Conservation (phyloP, 2,329 filamentous ascomycete species). For the Monosporascus sp. region DNA sequence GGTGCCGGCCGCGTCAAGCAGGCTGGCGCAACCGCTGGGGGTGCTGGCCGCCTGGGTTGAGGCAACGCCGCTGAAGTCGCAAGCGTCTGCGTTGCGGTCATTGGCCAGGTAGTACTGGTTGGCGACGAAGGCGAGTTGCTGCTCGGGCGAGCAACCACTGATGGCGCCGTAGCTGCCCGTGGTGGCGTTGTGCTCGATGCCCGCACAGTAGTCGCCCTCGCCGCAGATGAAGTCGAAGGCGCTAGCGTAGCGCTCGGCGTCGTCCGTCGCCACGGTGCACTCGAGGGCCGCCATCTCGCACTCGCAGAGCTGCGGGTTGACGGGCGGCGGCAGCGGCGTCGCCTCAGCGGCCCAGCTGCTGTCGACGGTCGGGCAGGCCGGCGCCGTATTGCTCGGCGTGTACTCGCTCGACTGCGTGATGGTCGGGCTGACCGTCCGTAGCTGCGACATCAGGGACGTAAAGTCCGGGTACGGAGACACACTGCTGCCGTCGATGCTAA, state of each 20-base stretch:
- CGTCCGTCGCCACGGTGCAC: constrained; percentile 59
- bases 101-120: constrained; percentile 62
- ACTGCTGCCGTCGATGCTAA: constrained; percentile 51
- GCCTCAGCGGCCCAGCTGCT: constrained; percentile 63
- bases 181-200: constrained; percentile 62
- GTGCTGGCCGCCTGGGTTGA: constrained; percentile 42
- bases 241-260: constrained; percentile 53
- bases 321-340: constrained; percentile 70
- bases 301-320: constrained; percentile 71
- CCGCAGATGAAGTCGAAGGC: constrained; percentile 76
- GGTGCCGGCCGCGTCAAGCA: constrained; percentile 59
- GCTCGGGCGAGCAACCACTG: constrained; percentile 66
- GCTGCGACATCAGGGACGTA: constrained; percentile 62
- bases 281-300: constrained; percentile 76
- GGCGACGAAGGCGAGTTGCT: constrained; percentile 70
- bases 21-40: constrained; percentile 48
- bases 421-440: constrained; percentile 62
- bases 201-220: constrained; percentile 50
- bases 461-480: constrained; percentile 72
- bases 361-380: constrained; percentile 64
- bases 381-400: constrained; percentile 65
- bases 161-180: constrained; percentile 70
- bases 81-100: constrained; percentile 54
- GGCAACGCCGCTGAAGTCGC: constrained; percentile 66
- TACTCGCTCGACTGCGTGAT: constrained; percentile 64